Evolutionary conservation across 305 asterid species (phyloP).

Genomic region (Fraxinus ornus): DNA sequence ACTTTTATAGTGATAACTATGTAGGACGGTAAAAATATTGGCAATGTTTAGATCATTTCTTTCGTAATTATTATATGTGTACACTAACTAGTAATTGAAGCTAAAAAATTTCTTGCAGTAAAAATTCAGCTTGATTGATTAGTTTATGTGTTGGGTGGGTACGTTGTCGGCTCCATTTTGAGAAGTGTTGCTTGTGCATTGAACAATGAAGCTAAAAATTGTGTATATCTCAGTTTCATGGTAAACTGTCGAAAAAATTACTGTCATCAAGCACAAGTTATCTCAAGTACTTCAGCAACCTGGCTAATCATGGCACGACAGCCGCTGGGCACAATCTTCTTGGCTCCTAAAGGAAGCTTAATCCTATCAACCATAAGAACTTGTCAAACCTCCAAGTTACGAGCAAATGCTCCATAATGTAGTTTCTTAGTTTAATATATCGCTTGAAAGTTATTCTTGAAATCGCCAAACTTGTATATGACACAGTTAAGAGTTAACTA

Average conservation of each 20-base stretch:
- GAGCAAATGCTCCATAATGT: neutral
- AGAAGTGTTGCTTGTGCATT: neutral
- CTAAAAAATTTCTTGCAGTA: too few species aligned
- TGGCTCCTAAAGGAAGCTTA: too few species aligned
- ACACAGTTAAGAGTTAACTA: neutral
- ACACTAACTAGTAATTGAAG: too few species aligned
- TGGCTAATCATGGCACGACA: too few species aligned
- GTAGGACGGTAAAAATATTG: too few species aligned
- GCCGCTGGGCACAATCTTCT: too few species aligned
- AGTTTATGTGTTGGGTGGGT: slow-evolving; percentile 5
- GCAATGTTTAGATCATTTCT: too few species aligned
- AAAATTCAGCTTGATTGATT: neutral
- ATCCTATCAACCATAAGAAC: too few species aligned
- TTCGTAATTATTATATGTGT: too few species aligned
- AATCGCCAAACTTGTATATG: neutral
- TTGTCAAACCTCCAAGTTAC: neutral
- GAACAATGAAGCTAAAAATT: neutral
- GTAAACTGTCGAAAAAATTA: slow-evolving; percentile 48
- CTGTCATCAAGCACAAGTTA: slow-evolving; percentile 62
- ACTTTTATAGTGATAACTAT: too few species aligned
- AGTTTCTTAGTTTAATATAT: neutral
- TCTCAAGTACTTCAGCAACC: slow-evolving; percentile 33
- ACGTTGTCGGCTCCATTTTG: neutral
- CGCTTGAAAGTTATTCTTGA: neutral
- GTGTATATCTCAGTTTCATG: slow-evolving; percentile 12